A percentile compares a stretch with the other conserved stretches of the same genome.
These are phyloP conservation scores for Globisporangium recalcitrans DNA, from an alignment of 352 stramenopile species.

Conservation along the genomic window DNA sequence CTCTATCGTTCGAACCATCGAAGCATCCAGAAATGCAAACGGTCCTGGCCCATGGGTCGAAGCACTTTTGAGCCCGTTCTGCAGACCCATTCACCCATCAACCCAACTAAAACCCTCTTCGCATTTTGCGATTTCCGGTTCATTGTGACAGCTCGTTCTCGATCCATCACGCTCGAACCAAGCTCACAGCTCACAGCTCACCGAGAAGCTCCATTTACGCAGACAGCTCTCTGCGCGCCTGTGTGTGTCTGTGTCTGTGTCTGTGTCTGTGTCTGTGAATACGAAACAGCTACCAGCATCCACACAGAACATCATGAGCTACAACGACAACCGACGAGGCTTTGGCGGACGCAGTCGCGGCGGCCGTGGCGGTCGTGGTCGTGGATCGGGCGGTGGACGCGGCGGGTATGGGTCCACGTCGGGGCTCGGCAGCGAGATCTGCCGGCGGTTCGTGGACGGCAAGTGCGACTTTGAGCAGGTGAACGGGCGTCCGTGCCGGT, in stretches of 20 bases:
- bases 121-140: slow-evolving; percentile 2
- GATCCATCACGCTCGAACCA: slow-evolving; percentile 1
- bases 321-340: slow-evolving; percentile 50
- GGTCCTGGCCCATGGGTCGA: background rate
- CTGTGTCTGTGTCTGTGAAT: background rate
- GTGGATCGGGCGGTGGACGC: slow-evolving; percentile 26
- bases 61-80: background rate
- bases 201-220: background rate
- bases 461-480: slow-evolving; percentile 53
- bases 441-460: slow-evolving; percentile 52
- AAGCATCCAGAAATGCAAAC: background rate
- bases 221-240: no score
- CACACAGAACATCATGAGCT: slow-evolving; percentile 42
- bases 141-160: slow-evolving; percentile 5
- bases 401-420: slow-evolving; percentile 26
- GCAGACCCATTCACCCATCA: background rate
- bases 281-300: background rate
- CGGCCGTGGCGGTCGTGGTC: slow-evolving; percentile 28
- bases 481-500: slow-evolving; percentile 61
- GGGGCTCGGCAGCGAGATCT: slow-evolving; percentile 56
- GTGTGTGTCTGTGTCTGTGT: background rate
- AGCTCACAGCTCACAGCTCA: no score
- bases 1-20: background rate
- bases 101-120: background rate
- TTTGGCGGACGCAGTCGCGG: slow-evolving; percentile 58